Conservation (phyloP, 2,329 filamentous ascomycete species). For the Xylogone sp. region DNA sequence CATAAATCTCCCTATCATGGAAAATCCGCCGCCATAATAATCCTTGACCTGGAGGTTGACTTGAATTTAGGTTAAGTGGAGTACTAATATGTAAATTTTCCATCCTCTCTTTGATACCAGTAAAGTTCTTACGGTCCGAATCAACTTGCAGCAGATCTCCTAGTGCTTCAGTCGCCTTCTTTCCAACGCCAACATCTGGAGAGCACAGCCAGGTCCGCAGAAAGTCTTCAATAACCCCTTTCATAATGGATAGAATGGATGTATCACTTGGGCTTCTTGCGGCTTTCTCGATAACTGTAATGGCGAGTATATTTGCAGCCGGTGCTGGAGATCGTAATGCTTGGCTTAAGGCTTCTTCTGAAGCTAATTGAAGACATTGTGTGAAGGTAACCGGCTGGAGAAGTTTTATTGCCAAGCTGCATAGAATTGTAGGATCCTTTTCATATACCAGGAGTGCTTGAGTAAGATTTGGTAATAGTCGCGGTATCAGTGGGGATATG, state of each 20-base stretch:
- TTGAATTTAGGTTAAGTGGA: slow-evolving; percentile 16
- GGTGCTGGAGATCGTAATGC: slow-evolving; percentile 51
- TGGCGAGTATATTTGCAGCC: slow-evolving; percentile 54
- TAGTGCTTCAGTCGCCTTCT: slow-evolving; percentile 46
- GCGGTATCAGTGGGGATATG: slow-evolving; percentile 46
- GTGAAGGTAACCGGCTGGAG: slow-evolving; percentile 50
- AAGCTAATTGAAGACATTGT: slow-evolving; percentile 47
- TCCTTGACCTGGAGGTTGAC: slow-evolving; percentile 44
- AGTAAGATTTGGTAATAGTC: slow-evolving; percentile 50
- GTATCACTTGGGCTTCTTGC: slow-evolving; percentile 43
- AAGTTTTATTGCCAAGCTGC: slow-evolving; percentile 52
- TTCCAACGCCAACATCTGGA: slow-evolving; percentile 51
- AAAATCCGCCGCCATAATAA: slow-evolving; percentile 52
- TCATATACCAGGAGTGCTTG: slow-evolving; percentile 47
- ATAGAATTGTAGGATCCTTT: slow-evolving; percentile 47
- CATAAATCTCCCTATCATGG: slow-evolving; percentile 39
- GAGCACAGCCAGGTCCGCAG: slow-evolving; percentile 50
- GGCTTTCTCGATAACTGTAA: slow-evolving; percentile 54
- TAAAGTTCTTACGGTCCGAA: slow-evolving; percentile 34
- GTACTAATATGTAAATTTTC: slow-evolving; percentile 32
- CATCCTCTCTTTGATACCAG: slow-evolving; percentile 20
- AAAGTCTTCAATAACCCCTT: slow-evolving; percentile 43
- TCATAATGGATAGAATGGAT: slow-evolving; percentile 46
- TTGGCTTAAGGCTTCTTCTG: slow-evolving; percentile 45
- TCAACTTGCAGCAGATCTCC: slow-evolving; percentile 53